Conservation (phyloP, 345 rosid genomes). For the Erodium maritimum region DNA sequence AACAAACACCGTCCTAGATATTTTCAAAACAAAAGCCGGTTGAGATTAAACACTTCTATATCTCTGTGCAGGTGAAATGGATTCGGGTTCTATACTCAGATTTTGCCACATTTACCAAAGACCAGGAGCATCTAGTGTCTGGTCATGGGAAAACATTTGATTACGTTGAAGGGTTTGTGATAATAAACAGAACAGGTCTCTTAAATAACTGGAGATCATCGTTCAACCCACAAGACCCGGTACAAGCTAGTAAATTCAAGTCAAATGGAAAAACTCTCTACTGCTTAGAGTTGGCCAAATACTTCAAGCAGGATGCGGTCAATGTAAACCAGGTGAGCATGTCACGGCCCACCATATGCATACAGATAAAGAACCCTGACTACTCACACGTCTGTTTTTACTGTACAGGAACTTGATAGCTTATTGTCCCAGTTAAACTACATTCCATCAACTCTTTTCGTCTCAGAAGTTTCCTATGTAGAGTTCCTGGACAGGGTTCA, state of each 20-base stretch:
- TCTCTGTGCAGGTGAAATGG: constrained; percentile 74
- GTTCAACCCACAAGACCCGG: constrained; percentile 64
- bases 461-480: too few species aligned
- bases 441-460: too few species aligned
- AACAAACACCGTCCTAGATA: neutral
- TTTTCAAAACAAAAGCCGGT: neutral
- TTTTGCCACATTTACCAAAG: constrained; percentile 52
- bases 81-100: constrained; percentile 77
- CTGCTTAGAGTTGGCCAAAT: constrained; percentile 84
- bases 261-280: constrained; percentile 67
- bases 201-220: constrained; percentile 76
- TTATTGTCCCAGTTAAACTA: too few species aligned
- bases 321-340: constrained; percentile 44
- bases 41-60: constrained; percentile 4
- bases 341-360: constrained; percentile 2
- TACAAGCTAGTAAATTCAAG: constrained; percentile 63
- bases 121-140: constrained; percentile 67
- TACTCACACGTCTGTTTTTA: too few species aligned
- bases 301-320: constrained; percentile 32
- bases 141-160: constrained; percentile 40
- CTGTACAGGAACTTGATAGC: too few species aligned
- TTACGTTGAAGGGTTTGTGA: constrained; percentile 85
- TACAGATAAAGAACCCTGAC: too few species aligned
- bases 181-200: constrained; percentile 73
- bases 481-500: too few species aligned